Percentiles rank a stretch among this genome's conserved stretches.
Evolutionary conservation across 345 rosid species (phyloP).

Genomic region (Acer negundo): DNA sequence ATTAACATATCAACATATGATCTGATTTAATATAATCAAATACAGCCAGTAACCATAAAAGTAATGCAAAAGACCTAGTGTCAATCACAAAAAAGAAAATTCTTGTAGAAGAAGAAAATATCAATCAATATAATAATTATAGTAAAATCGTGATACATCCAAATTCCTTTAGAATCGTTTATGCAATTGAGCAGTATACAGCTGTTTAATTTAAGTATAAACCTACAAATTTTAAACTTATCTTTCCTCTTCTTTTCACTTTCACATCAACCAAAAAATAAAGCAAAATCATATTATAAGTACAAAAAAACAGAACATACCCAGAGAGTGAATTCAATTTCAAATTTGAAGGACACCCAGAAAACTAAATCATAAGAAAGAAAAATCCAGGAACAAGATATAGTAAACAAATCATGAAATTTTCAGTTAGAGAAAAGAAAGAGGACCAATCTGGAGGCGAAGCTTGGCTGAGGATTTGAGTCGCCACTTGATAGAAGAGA

Average conservation of each 20-base stretch:
- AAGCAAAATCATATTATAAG: background rate
- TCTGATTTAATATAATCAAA: background rate
- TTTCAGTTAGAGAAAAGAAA: background rate
- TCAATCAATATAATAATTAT: background rate
- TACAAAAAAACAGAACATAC: background rate
- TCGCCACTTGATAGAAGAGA: conserved; percentile 69
- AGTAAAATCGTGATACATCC: background rate
- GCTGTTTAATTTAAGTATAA: background rate
- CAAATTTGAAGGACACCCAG: conserved; percentile 1
- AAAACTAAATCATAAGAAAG: background rate
- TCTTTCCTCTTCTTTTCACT: background rate
- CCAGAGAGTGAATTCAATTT: conserved; percentile 14
- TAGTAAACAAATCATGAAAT: background rate
- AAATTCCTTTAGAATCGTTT: background rate
- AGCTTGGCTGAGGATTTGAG: conserved; percentile 59
- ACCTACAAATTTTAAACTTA: background rate
- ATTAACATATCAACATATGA: background rate
- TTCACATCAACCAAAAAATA: conserved; percentile 13
- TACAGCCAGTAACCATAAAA: background rate
- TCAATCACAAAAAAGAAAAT: background rate
- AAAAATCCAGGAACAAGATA: background rate
- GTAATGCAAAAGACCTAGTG: background rate
- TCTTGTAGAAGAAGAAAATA: background rate
- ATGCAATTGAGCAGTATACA: background rate
- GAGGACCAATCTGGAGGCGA: conserved; percentile 70